Conservation (phyloP, 2,329 filamentous ascomycete genomes). For the Sporothrix phasma region DNA sequence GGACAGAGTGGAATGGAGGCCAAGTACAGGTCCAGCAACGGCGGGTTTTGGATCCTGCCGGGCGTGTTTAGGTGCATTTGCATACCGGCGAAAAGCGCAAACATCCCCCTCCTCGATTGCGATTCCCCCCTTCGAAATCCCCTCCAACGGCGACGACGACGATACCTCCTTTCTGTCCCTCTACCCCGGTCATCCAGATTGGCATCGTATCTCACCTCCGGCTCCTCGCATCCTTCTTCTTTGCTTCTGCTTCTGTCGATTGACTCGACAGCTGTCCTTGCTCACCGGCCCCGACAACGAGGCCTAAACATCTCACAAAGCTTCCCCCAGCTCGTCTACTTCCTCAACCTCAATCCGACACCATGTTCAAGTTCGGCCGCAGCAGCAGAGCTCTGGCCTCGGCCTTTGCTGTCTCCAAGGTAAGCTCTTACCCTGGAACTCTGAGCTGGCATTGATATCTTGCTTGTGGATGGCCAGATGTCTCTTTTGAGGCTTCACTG, state of each 20-base stretch:
- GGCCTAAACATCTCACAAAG: neutral
- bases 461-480: neutral
- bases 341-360: conserved; percentile 22
- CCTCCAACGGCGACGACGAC: neutral
- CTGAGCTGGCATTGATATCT: neutral
- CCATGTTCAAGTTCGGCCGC: conserved; percentile 83
- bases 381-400: conserved; percentile 70
- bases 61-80: neutral
- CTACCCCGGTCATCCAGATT: neutral
- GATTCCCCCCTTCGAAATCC: neutral
- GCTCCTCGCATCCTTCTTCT: neutral
- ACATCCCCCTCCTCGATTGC: neutral
- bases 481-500: neutral
- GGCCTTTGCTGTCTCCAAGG: conserved; percentile 68
- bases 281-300: neutral
- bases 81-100: neutral
- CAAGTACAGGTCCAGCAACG: neutral
- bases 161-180: neutral
- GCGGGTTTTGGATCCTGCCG: neutral
- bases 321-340: neutral
- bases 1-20: neutral
- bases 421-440: conserved; percentile 29
- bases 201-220: neutral
- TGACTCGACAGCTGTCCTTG: neutral
- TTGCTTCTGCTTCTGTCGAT: neutral